These are phyloP conservation scores for Ogataea wickerhamii DNA, from an alignment of 805 yeast species.

Conservation along the genomic window DNA sequence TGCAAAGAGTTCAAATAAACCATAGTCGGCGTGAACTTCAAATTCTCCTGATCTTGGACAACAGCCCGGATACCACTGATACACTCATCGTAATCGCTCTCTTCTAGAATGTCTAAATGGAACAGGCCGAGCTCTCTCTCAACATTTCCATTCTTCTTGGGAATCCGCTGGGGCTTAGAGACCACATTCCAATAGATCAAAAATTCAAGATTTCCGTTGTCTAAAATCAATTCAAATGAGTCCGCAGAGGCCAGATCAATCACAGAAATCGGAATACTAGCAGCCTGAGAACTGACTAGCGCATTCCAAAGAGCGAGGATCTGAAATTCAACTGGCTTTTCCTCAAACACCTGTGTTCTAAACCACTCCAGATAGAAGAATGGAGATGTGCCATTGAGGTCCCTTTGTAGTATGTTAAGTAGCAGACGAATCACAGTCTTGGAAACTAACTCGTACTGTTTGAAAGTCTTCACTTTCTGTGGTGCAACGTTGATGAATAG, in stretches of 20 bases:
- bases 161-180: constrained; percentile 9
- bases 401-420: constrained; percentile 7
- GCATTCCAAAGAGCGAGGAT: constrained; percentile 19
- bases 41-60: constrained; percentile 3
- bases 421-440: constrained; percentile 10
- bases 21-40: constrained; percentile 23
- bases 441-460: constrained; percentile 21
- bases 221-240: constrained; percentile 22
- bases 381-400: constrained; percentile 6
- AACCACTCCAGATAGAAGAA: constrained; percentile 30
- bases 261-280: constrained; percentile 14
- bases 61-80: constrained; percentile 21
- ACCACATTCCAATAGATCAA: constrained; percentile 22
- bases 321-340: constrained; percentile 3
- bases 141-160: constrained; percentile 2
- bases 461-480: constrained; percentile 22
- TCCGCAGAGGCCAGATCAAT: constrained; percentile 12
- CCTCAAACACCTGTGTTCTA: constrained; percentile 14
- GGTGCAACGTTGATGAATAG: constrained; percentile 28
- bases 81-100: constrained; percentile 19
- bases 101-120: constrained; percentile 13
- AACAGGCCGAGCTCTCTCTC: constrained; percentile 23
- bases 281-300: constrained; percentile 6
- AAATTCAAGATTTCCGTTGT: constrained; percentile 10
- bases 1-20: constrained; percentile 22